phyloP scores from a whole-genome alignment of 495 filamentous ascomycete species.

The Recurvomyces mirabilis region DNA sequence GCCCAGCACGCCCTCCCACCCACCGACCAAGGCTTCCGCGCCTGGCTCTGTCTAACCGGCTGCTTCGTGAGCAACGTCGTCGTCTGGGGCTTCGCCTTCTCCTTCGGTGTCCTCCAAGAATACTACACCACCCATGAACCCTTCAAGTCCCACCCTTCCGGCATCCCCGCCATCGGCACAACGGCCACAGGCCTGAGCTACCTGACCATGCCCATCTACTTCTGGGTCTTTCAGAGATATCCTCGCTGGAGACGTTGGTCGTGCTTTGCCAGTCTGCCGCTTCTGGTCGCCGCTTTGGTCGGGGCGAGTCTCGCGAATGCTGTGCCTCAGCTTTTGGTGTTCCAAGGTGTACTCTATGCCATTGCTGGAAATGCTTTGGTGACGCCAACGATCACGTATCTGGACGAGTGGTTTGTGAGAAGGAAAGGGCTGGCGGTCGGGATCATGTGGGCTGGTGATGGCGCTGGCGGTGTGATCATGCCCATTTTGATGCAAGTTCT shows the following conservation, averaged over 20 bases:
- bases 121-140: constrained; percentile 42
- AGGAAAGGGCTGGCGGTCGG: constrained; percentile 45
- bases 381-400: constrained; percentile 38
- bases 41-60: too few relatives aligned
- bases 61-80: too few relatives aligned
- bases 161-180: constrained; percentile 41
- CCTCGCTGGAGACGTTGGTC: constrained; percentile 15
- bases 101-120: too few relatives aligned
- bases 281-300: constrained; percentile 21
- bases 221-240: constrained; percentile 25
- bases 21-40: too few relatives aligned
- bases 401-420: constrained; percentile 47
- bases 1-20: too few relatives aligned
- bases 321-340: constrained; percentile 37
- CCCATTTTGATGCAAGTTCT: too few relatives aligned
- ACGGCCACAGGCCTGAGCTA: constrained; percentile 42
- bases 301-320: constrained; percentile 36
- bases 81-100: too few relatives aligned
- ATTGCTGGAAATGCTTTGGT: constrained; percentile 38
- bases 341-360: constrained; percentile 43
- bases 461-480: neutral
- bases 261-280: constrained; percentile 30
- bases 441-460: constrained; percentile 30
- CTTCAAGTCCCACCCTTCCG: constrained; percentile 29
- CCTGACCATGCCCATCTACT: constrained; percentile 32